A percentile compares a stretch with the other conserved stretches of the same genome.
phyloP scores from a whole-genome alignment of 306 rosid genomes.

The Cicer chorassanicum region DNA sequence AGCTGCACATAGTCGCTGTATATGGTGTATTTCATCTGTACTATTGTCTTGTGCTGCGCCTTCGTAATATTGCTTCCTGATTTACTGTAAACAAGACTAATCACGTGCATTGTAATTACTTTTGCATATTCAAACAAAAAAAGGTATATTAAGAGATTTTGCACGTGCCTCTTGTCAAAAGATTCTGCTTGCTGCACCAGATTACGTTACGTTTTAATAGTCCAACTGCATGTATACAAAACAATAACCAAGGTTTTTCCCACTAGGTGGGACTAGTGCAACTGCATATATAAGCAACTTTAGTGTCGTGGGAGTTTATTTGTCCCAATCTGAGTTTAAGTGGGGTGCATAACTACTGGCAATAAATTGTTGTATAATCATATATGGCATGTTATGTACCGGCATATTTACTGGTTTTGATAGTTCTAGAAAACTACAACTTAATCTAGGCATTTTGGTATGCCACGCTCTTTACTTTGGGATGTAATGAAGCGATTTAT shows the following conservation, averaged over 20 bases:
- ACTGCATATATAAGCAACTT: background rate
- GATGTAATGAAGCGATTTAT: background rate
- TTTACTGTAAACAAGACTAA: constrained; percentile 18
- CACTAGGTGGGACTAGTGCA: background rate
- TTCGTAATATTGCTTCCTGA: background rate
- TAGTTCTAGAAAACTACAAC: constrained; percentile 35
- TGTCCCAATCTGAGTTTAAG: constrained; percentile 10
- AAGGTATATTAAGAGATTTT: too few relatives aligned
- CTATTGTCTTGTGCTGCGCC: background rate
- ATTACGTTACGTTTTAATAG: background rate
- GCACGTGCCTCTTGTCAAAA: background rate
- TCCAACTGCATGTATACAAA: constrained; percentile 2
- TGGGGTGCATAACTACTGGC: background rate
- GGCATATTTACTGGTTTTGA: constrained; percentile 33
- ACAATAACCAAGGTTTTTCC: background rate
- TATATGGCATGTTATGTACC: constrained; percentile 1
- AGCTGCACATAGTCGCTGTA: background rate
- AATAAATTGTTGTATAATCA: constrained; percentile 9
- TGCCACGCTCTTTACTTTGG: background rate
- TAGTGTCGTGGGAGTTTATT: constrained; percentile 17
- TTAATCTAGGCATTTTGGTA: constrained; percentile 11
- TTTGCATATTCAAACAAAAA: constrained; percentile 21
- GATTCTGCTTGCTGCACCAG: constrained; percentile 4
- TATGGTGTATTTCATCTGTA: constrained; percentile 12
- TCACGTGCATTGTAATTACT: constrained; percentile 5